A percentile compares a stretch with the other conserved stretches of the same genome.
Evolutionary conservation across 2,329 filamentous ascomycete species (phyloP).

Genomic region (Epichloe gansuensis): DNA sequence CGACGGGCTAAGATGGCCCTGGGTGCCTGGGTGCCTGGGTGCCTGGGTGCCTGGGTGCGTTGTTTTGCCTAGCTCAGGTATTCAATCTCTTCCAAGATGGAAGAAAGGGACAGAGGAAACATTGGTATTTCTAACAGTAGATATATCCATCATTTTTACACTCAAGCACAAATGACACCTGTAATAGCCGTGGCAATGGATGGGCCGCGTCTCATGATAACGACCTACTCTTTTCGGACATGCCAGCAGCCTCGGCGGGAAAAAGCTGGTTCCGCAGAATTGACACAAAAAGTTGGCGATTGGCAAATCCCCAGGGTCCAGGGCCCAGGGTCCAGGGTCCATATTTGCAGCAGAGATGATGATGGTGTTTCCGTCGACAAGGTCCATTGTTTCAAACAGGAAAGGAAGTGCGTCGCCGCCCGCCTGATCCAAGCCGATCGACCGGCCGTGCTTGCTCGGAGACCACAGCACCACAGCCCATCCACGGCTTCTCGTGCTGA

Average conservation of each 20-base stretch:
- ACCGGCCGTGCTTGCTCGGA: not conserved
- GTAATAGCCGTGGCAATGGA: constrained; percentile 8
- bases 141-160: no score
- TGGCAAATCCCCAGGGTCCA: not conserved
- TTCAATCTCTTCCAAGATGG: not conserved
- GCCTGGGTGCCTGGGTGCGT: no score
- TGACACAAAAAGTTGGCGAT: not conserved
- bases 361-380: not conserved
- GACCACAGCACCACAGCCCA: not conserved
- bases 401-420: not conserved
- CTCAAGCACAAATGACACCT: constrained; percentile 1
- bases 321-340: no score
- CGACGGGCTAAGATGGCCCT: not conserved
- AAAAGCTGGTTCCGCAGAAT: not conserved
- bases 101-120: not conserved
- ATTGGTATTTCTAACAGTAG: not conserved
- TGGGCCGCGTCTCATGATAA: constrained; percentile 7
- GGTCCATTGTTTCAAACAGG: not conserved
- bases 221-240: constrained; percentile 1
- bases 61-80: not conserved
- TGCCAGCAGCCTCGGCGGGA: not conserved
- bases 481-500: not conserved
- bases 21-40: no score
- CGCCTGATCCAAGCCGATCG: not conserved
- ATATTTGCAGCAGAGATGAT: not conserved